Base-by-base conservation (phyloP, 495 filamentous ascomycete genomes). In the Penicillium pulvis region DNA sequence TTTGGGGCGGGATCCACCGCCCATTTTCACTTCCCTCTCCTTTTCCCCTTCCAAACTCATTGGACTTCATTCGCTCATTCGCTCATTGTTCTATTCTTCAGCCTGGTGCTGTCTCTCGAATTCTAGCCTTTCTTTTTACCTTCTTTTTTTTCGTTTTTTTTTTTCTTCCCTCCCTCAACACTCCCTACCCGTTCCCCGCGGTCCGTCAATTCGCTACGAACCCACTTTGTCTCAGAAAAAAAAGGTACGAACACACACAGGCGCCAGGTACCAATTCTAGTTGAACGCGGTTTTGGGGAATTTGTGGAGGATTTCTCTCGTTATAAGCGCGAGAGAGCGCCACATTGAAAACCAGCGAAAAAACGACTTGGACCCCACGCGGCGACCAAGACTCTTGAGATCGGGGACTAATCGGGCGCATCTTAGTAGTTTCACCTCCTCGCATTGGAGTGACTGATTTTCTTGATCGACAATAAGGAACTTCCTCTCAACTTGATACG, bases 91-190 rank as follows among this genome's bases (percentile, higher is more conserved):
- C 58, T 43, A 55, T 62, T 59, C 55, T 64, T 56, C 59, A 58
- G 62, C 59, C 62, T 65, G 63, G 63, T 55, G 63, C 63, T 65
- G 61, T 62, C 46, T 47, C n/a, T 28, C 36, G 9, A 41, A 16
- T 41, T 41, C 39, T 50, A 39, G 36, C 42, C 39, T 52, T 63
- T 45, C 61, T 66, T 56, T 55, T 12, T 56, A 57, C 26, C 41
- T 50, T 51, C 36, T 42, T 43, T 58, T 50, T 43, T 52, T 52
- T n/a, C n/a, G n/a, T n/a, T 45, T 28, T 33, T 42, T 46, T 33
- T 53, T 57, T 56, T 55, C 46, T 43, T 56, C 55, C 33, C 31
- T 57, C 53, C 56, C 53, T 63, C 57, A 47, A 49, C 39, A 41
- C 39, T 41, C 39, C 39, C 39, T 41, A 41, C 4, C 39, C 39